A percentile compares a stretch with the other conserved stretches of the same genome.
Evolutionary conservation across 176 grass and related monocot species (phyloP).

Genomic region (Musa schizocarpa): DNA sequence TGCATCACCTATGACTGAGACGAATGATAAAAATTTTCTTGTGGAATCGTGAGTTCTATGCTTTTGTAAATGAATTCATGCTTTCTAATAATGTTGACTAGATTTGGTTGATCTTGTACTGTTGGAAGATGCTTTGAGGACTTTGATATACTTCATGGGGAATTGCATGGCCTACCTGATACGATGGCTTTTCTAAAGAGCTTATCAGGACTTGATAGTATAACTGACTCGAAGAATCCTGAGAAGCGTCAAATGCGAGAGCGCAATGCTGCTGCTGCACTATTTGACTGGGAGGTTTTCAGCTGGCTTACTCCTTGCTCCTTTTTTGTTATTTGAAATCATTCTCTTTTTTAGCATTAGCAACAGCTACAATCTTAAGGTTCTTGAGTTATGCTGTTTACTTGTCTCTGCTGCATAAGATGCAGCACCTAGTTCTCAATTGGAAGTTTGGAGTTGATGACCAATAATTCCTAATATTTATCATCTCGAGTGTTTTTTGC

Average conservation of each 20-base stretch:
- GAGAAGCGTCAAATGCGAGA: slow-evolving; percentile 68
- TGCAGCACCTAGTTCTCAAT: background rate
- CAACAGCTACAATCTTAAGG: background rate
- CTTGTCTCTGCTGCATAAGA: background rate
- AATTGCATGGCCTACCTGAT: slow-evolving; percentile 77
- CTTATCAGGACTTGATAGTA: slow-evolving; percentile 61
- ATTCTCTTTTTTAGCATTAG: background rate
- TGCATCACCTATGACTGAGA: background rate
- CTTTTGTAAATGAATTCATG: background rate
- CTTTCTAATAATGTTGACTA: slow-evolving; percentile 3
- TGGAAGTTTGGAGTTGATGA: background rate
- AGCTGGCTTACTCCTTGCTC: background rate
- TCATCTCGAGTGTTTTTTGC: background rate
- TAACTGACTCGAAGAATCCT: slow-evolving; percentile 28
- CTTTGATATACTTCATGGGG: slow-evolving; percentile 82
- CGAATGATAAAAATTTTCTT: slow-evolving; percentile 4
- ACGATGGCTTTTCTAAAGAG: slow-evolving; percentile 83
- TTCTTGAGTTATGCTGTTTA: background rate
- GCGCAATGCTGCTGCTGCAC: slow-evolving; percentile 64
- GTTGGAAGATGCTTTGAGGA: slow-evolving; percentile 64
- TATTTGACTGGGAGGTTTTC: slow-evolving; percentile 83
- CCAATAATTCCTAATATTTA: background rate
- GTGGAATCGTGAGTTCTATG: slow-evolving; percentile 41
- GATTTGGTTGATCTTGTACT: background rate
- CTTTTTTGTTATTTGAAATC: background rate